A percentile compares a stretch with the other conserved stretches of the same genome.
Evolutionary conservation across 1,284 basidiomycete species (phyloP).

Genomic region (Meira nashicola): DNA sequence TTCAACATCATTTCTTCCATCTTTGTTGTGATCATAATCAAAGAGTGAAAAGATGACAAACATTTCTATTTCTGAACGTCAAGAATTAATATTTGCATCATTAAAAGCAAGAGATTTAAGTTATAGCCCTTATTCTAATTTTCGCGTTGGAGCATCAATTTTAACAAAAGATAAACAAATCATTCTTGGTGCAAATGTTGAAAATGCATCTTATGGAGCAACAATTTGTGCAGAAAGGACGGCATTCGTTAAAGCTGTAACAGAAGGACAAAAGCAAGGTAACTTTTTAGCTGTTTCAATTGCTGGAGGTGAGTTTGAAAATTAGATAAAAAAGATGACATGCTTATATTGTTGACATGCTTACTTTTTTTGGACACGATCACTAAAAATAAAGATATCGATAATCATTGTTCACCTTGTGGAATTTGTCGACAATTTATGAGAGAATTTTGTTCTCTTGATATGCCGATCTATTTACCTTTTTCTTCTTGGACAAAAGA

Average conservation of each 20-base stretch:
- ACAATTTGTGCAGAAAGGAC: constrained; percentile 49
- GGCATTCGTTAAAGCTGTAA: constrained; percentile 27
- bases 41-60: too few species aligned
- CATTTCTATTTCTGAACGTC: too few species aligned
- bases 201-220: constrained; percentile 79
- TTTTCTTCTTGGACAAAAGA: constrained; percentile 62
- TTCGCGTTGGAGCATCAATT: constrained; percentile 80
- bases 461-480: constrained; percentile 74
- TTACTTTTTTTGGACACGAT: too few species aligned
- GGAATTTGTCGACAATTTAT: constrained; percentile 87
- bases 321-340: background rate
- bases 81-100: too few species aligned
- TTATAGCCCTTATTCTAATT: constrained; percentile 59
- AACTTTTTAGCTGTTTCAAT: constrained; percentile 28
- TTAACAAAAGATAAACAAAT: constrained; percentile 66
- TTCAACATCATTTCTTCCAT: too few species aligned
- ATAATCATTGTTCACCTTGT: constrained; percentile 57
- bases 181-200: constrained; percentile 77
- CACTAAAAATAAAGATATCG: constrained; percentile 20
- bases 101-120: constrained; percentile 33
- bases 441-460: constrained; percentile 70
- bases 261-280: background rate
- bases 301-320: constrained; percentile 24
- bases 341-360: background rate
- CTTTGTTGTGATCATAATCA: too few species aligned